Conservation (phyloP, 495 filamentous ascomycete species). For the Penicillium manginii region DNA sequence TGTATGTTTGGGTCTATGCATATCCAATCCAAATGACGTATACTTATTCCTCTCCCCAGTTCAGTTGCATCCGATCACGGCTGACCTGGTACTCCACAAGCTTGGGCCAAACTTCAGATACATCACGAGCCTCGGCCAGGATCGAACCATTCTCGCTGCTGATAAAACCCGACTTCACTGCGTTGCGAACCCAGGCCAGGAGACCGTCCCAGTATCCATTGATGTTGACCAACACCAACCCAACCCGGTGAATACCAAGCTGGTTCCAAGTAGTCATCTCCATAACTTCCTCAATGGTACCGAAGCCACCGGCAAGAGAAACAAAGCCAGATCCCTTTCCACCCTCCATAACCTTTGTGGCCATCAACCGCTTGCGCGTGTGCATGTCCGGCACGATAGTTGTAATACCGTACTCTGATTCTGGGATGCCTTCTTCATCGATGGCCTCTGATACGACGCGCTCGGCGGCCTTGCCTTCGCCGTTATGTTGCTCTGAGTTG, state of each 20-base stretch:
- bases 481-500: conserved; percentile 10
- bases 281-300: conserved; percentile 94
- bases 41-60: conserved; percentile 74
- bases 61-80: conserved; percentile 72
- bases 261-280: conserved; percentile 98
- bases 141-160: conserved; percentile 68
- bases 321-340: conserved; percentile 87
- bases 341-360: conserved; percentile 76
- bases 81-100: conserved; percentile 77
- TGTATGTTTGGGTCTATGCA: neutral
- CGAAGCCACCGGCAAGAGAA: conserved; percentile 86
- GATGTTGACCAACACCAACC: conserved; percentile 81
- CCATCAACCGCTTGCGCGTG: conserved; percentile 91
- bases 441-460: conserved; percentile 35
- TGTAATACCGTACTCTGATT: conserved; percentile 75
- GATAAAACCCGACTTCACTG: conserved; percentile 79
- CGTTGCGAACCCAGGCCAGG: conserved; percentile 76
- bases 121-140: conserved; percentile 71
- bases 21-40: neutral
- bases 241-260: conserved; percentile 85
- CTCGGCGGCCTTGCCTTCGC: conserved; percentile 44
- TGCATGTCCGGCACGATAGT: conserved; percentile 96
- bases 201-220: conserved; percentile 92
- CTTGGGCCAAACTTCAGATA: conserved; percentile 70
- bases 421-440: conserved; percentile 57